phyloP scores from a whole-genome alignment of 2,329 filamentous ascomycete genomes.

The Escovopsis sp. region DNA sequence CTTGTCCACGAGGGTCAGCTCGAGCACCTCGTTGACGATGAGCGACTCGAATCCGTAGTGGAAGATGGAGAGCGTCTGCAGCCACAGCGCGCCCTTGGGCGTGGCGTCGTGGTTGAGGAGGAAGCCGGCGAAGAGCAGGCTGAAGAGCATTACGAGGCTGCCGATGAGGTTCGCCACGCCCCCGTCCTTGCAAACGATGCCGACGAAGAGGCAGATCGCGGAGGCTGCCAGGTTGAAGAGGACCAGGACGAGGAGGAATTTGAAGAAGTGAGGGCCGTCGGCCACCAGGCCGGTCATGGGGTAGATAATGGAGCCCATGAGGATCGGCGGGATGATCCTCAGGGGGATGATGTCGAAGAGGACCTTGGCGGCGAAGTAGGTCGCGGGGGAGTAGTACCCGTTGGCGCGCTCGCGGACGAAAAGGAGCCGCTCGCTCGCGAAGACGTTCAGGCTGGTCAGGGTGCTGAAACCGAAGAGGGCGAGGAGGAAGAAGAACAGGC shows the following conservation, averaged over 20 bases:
- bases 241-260: constrained; percentile 81
- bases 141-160: constrained; percentile 94
- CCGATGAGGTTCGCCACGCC: constrained; percentile 89
- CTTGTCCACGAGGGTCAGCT: constrained; percentile 76
- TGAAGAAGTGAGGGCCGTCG: constrained; percentile 69
- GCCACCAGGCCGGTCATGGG: constrained; percentile 92
- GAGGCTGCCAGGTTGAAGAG: constrained; percentile 93
- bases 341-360: constrained; percentile 94
- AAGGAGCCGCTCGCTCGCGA: constrained; percentile 75
- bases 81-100: constrained; percentile 68
- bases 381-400: constrained; percentile 86
- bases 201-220: constrained; percentile 87
- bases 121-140: constrained; percentile 82
- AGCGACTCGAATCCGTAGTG: constrained; percentile 94
- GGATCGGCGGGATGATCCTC: constrained; percentile 82
- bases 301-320: constrained; percentile 92
- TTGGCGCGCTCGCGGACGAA: constrained; percentile 92
- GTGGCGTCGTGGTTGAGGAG: constrained; percentile 91
- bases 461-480: constrained; percentile 96
- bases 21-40: constrained; percentile 92
- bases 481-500: constrained; percentile 93
- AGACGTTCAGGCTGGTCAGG: constrained; percentile 82
- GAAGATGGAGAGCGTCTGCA: constrained; percentile 91
- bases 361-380: constrained; percentile 93
- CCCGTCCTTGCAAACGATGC: constrained; percentile 82